phyloP scores from a whole-genome alignment of 345 rosid genomes.

The Rubroshorea leprosula region DNA sequence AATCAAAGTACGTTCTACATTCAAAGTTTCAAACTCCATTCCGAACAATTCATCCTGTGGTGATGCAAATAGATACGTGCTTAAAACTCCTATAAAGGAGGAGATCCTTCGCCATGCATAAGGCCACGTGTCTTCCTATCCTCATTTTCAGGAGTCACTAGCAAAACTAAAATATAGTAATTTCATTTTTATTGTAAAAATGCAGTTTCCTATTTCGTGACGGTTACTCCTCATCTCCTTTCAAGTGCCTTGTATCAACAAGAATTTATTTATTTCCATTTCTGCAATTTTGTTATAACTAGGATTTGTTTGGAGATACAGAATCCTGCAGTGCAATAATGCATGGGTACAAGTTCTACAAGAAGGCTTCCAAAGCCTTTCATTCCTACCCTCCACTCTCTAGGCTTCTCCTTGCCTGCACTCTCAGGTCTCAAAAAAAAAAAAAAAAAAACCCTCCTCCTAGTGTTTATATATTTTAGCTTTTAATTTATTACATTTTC shows the following conservation, averaged over 20 bases:
- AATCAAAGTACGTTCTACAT: no score
- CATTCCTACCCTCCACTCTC: conserved; percentile 39
- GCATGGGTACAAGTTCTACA: conserved; percentile 32
- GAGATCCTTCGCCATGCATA: neutral
- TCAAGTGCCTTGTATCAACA: neutral
- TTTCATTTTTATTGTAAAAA: neutral
- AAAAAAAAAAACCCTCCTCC: no score
- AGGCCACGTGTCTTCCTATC: neutral
- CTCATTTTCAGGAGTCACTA: neutral
- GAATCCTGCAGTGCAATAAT: conserved; percentile 11
- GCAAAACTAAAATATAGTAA: neutral
- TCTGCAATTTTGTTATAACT: neutral
- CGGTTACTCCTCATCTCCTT: neutral
- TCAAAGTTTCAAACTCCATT: no score
- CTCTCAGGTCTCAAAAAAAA: conserved; percentile 38
- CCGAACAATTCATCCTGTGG: no score
- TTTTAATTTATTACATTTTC: no score
- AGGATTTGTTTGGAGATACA: no score
- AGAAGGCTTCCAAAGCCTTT: conserved; percentile 34
- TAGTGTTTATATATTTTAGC: neutral
- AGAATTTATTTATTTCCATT: neutral
- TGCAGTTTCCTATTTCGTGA: neutral
- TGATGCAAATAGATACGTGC: no score
- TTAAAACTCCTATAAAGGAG: neutral
- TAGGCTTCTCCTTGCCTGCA: conserved; percentile 44